Conservation (phyloP, 495 filamentous ascomycete genomes). For the Tuber microsphaerosporum region DNA sequence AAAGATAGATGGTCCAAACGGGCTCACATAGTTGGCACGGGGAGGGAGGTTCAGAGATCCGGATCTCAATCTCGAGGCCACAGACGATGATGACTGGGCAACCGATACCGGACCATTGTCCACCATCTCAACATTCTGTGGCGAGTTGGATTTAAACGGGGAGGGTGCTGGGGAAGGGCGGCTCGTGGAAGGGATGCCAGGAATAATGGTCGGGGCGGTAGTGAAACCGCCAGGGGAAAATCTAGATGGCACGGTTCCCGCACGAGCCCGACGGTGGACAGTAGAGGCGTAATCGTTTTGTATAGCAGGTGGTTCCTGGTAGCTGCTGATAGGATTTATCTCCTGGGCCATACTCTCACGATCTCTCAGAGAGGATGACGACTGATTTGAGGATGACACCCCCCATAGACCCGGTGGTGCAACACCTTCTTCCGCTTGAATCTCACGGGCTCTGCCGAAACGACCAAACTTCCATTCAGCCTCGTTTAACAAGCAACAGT, state of each 20-base stretch:
- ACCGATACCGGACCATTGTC: slow-evolving; percentile 49
- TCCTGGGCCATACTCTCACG: slow-evolving; percentile 70
- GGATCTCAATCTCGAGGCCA: slow-evolving; percentile 80
- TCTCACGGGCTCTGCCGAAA: slow-evolving; percentile 61
- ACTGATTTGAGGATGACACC: slow-evolving; percentile 76
- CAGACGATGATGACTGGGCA: slow-evolving; percentile 52
- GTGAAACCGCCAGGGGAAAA: slow-evolving; percentile 68
- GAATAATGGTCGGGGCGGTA: slow-evolving; percentile 55
- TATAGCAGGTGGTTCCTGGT: slow-evolving; percentile 75
- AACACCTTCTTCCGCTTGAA: slow-evolving; percentile 89
- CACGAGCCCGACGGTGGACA: slow-evolving; percentile 64
- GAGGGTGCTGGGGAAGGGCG: slow-evolving; percentile 85
- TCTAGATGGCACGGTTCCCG: slow-evolving; percentile 92
- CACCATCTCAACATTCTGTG: slow-evolving; percentile 59
- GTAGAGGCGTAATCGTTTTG: slow-evolving; percentile 55
- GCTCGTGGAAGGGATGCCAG: slow-evolving; percentile 63
- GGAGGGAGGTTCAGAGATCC: slow-evolving; percentile 81
- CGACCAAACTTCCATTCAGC: slow-evolving; percentile 45
- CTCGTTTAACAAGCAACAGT: slow-evolving; percentile 23
- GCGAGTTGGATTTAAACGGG: slow-evolving; percentile 75
- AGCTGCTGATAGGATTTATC: slow-evolving; percentile 88
- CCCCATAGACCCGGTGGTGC: slow-evolving; percentile 79
- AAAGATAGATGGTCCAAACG: slow-evolving; percentile 85
- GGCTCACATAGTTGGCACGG: slow-evolving; percentile 64
- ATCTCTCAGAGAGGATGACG: slow-evolving; percentile 91